These are phyloP conservation scores for Auricularia heimuer DNA, from an alignment of 768 basidiomycete species.

Conservation along the genomic window DNA sequence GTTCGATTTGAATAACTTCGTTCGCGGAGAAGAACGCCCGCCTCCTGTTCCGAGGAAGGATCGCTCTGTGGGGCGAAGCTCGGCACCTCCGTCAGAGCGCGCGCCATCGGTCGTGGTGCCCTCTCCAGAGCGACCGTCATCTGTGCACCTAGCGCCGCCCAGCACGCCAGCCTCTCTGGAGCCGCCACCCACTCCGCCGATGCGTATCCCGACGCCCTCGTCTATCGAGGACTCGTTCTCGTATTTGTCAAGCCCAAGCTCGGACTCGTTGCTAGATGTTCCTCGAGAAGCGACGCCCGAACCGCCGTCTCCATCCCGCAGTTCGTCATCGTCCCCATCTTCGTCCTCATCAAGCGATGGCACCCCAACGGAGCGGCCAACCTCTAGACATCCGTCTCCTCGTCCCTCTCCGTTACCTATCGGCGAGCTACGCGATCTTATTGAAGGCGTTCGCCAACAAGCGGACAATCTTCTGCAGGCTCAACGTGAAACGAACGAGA, in stretches of 20 bases:
- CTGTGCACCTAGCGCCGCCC: too few species aligned
- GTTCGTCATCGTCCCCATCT: too few species aligned
- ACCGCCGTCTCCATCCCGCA: too few species aligned
- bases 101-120: neutral
- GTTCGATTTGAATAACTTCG: constrained; percentile 35
- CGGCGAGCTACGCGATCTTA: constrained; percentile 39
- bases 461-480: constrained; percentile 50
- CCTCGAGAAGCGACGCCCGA: too few species aligned
- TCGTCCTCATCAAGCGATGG: too few species aligned
- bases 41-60: constrained; percentile 29
- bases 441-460: constrained; percentile 51
- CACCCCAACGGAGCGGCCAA: constrained; percentile 19
- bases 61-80: constrained; percentile 36
- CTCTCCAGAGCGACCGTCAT: too few species aligned
- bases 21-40: constrained; percentile 14
- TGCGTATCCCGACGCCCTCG: constrained; percentile 25
- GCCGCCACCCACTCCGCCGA: constrained; percentile 9
- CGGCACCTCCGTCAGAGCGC: neutral
- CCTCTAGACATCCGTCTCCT: constrained; percentile 30
- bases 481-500: constrained; percentile 48
- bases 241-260: too few species aligned
- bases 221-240: too few species aligned
- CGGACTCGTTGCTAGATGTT: too few species aligned
- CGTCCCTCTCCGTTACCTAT: constrained; percentile 27
- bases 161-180: too few species aligned